phyloP scores from a whole-genome alignment of 129 eudicot species.

The Pseudognaphalium luteoalbum region DNA sequence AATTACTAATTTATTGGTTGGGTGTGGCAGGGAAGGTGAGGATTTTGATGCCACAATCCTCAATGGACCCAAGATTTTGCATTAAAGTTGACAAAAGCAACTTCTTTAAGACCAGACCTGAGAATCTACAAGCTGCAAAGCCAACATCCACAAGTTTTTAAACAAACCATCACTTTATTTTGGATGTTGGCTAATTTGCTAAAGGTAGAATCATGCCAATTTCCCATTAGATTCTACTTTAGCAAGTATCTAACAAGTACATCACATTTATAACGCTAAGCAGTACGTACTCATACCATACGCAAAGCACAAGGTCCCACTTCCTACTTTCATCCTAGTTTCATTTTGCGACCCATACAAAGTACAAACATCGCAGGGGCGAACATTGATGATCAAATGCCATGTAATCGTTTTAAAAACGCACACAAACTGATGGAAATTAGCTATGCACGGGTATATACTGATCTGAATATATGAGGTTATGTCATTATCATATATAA shows the following conservation, averaged over 20 bases:
- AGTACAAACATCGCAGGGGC: slow-evolving; percentile 10
- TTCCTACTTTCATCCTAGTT: slow-evolving; percentile 28
- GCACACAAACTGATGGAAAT: slow-evolving; percentile 5
- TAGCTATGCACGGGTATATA: background rate
- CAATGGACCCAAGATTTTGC: slow-evolving; percentile 45
- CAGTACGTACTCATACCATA: slow-evolving; percentile 45
- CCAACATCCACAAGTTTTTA: slow-evolving; percentile 39
- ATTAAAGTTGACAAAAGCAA: slow-evolving; percentile 49
- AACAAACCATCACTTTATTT: slow-evolving; percentile 37
- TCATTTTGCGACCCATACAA: slow-evolving; percentile 1
- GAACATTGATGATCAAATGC: background rate
- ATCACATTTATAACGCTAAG: slow-evolving; percentile 28
- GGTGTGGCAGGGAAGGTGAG: slow-evolving; percentile 29
- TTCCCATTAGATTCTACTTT: slow-evolving; percentile 46
- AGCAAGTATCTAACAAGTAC: slow-evolving; percentile 45
- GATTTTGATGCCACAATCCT: slow-evolving; percentile 40
- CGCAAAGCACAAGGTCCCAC: slow-evolving; percentile 43
- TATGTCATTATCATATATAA: slow-evolving; percentile 26
- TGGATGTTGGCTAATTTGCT: slow-evolving; percentile 38
- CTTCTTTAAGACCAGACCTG: slow-evolving; percentile 44
- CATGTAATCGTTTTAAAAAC: background rate
- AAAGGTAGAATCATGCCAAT: slow-evolving; percentile 41
- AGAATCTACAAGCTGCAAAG: slow-evolving; percentile 45
- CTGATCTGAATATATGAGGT: slow-evolving; percentile 12
- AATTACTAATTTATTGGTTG: slow-evolving; percentile 11